Evolutionary conservation across 2,329 filamentous ascomycete species (phyloP).

Genomic region (Aspergillus ruber): DNA sequence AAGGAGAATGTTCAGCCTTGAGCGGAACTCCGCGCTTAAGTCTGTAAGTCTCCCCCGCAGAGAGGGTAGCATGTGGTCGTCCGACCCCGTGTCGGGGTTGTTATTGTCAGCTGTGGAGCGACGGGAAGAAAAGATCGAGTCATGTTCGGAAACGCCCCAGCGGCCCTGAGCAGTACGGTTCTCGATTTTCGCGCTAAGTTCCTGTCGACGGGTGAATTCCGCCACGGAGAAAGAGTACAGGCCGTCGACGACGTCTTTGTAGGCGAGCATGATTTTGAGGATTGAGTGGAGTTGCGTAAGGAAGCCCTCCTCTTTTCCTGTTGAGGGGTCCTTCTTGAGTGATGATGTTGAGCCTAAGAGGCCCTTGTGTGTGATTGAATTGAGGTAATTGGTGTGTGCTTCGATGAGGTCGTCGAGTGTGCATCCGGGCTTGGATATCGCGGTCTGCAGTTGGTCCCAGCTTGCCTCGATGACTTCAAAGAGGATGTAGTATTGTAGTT

Average conservation of each 20-base stretch:
- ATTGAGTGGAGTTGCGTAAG: slow-evolving; percentile 88
- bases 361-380: slow-evolving; percentile 92
- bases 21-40: slow-evolving; percentile 69
- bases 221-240: slow-evolving; percentile 92
- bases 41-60: slow-evolving; percentile 66
- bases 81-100: slow-evolving; percentile 16
- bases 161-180: slow-evolving; percentile 57
- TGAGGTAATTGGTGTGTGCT: slow-evolving; percentile 84
- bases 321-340: slow-evolving; percentile 17
- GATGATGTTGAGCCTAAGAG: slow-evolving; percentile 60
- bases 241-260: slow-evolving; percentile 87
- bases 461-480: slow-evolving; percentile 97
- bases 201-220: slow-evolving; percentile 88
- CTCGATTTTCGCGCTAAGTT: slow-evolving; percentile 67
- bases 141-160: slow-evolving; percentile 58
- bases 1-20: slow-evolving; percentile 70
- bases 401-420: slow-evolving; percentile 93
- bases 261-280: slow-evolving; percentile 85
- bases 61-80: slow-evolving; percentile 63
- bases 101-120: neutral
- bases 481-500: slow-evolving; percentile 96
- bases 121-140: slow-evolving; percentile 21
- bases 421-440: slow-evolving; percentile 74
- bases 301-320: slow-evolving; percentile 65
- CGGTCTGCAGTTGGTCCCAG: slow-evolving; percentile 82